Base-by-base conservation (phyloP, 1,139 yeast species). In the Kazachstania sp. region DNA sequence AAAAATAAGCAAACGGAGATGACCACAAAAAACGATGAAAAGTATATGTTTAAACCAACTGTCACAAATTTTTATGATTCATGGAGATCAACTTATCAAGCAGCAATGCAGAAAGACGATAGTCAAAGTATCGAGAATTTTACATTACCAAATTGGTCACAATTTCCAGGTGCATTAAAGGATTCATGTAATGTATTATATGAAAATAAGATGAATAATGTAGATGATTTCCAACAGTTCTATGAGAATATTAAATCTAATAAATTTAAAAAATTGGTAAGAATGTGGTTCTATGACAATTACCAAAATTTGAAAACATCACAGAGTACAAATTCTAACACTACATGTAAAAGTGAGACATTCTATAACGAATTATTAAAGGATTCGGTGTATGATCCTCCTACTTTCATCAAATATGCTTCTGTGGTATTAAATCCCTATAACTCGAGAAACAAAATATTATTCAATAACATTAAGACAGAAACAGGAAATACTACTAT, bases 281-380 rank as follows among this genome's bases (percentile, higher is more conserved):
- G 59, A 36, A 41, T 55, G 20, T 61, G 65, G 65, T 50, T 54
- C 35, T 57, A 52, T 39, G 64, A 60, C 45, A 49, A 60, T 45
- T 45, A 53, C 2, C 49, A 50, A 28, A 38, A 57, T 5, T 36
- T 59, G 16, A 43, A 49, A 16, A 35, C 45, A 3, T 29, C 42
- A n/a, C 45, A 45, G 11, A 43, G 37, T 26, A 39, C 47, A 15
- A 48, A 50, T 42, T 7, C 26, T 6, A 36, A 36, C 3, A 12
- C 13, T n/a, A 18, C 18, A 20, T 13, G 15, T 11, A 15, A 23
- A 16, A 28, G 31, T 12, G 65, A 61, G 43, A 28, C 3, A 0
- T 48, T 60, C 18, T 60, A 53, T 48, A 46, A 52, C 16, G 41
- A 49, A 32, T 42, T 60, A 41, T 31, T 61, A 4, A 39, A 43